These are phyloP conservation scores for Nicotiana obtusifolia DNA, from an alignment of 257 asterid genomes.

Conservation along the genomic window DNA sequence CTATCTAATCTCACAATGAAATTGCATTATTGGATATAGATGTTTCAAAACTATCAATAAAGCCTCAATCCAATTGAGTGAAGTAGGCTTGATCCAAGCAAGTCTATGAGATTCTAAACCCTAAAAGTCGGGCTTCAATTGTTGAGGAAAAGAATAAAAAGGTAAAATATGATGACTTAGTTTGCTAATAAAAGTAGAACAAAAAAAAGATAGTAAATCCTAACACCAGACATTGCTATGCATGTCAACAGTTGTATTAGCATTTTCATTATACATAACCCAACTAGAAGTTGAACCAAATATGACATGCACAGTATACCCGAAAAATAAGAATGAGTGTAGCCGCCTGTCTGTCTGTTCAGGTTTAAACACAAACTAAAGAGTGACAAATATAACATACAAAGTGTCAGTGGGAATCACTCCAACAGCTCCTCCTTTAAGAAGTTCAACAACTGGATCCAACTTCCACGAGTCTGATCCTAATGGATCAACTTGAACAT, in stretches of 20 bases:
- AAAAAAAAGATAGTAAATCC: neutral
- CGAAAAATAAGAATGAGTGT: neutral
- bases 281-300: neutral
- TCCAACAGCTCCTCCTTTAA: constrained; percentile 90
- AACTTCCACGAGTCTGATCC: constrained; percentile 86
- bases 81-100: neutral
- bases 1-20: neutral
- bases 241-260: neutral
- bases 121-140: neutral
- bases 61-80: neutral
- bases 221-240: neutral
- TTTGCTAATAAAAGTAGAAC: neutral
- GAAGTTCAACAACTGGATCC: constrained; percentile 70
- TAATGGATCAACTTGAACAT: constrained; percentile 71
- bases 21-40: neutral
- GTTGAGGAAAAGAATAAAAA: neutral
- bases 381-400: constrained; percentile 29
- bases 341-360: neutral
- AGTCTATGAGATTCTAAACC: neutral
- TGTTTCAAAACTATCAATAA: neutral
- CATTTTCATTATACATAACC: neutral
- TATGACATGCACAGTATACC: no score
- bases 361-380: neutral
- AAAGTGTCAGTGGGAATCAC: constrained; percentile 95
- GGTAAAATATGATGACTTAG: neutral